Percentiles rank a stretch among this genome's conserved stretches.
Conservation (phyloP, 495 filamentous ascomycete species). For the Letharia lupina region DNA sequence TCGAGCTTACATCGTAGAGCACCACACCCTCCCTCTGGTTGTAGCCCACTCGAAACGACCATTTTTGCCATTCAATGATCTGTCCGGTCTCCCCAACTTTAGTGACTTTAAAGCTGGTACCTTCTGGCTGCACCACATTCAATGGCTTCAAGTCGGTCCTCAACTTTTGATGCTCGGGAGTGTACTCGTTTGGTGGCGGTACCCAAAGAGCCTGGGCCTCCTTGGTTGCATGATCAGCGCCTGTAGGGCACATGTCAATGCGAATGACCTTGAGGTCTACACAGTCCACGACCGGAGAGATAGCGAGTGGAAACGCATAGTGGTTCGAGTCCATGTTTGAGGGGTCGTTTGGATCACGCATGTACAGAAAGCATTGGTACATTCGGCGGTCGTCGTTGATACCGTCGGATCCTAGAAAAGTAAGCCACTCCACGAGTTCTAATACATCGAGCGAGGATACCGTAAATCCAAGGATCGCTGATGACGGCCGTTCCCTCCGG, state of each 20-base stretch:
- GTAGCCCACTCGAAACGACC: conserved; percentile 58
- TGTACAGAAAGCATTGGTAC: conserved; percentile 61
- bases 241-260: conserved; percentile 42
- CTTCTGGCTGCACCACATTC: conserved; percentile 68
- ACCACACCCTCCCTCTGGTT: conserved; percentile 57
- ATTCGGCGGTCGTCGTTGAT: conserved; percentile 48
- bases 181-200: conserved; percentile 62
- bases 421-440: neutral
- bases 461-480: conserved; percentile 66
- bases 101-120: conserved; percentile 54
- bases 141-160: conserved; percentile 64
- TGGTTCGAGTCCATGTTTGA: conserved; percentile 60
- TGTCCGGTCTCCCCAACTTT: conserved; percentile 34
- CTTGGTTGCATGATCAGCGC: conserved; percentile 24
- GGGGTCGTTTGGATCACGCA: conserved; percentile 48
- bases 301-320: conserved; percentile 68
- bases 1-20: conserved; percentile 41
- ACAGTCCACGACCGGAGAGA: conserved; percentile 68
- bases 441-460: conserved; percentile 27
- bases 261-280: conserved; percentile 53
- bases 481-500: conserved; percentile 54
- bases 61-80: conserved; percentile 56
- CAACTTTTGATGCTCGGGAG: conserved; percentile 58
- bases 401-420: conserved; percentile 42
- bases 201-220: conserved; percentile 39